Conservation (phyloP, 495 filamentous ascomycete genomes). For the Sporormia fimetaria region DNA sequence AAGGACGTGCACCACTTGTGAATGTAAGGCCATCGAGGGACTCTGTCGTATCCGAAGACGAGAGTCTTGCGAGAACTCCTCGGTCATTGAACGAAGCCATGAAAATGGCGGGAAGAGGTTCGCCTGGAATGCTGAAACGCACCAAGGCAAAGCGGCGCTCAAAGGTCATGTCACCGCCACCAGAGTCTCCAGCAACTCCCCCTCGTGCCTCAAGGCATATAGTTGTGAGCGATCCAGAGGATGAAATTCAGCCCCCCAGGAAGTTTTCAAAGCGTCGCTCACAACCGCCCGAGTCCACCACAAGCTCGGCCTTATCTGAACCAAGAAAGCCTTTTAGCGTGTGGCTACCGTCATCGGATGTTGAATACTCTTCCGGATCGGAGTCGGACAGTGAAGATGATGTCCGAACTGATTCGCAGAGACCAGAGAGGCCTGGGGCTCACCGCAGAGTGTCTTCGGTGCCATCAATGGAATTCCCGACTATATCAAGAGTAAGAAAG, state of each 20-base stretch:
- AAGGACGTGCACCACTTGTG: not conserved
- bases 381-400: slow-evolving; percentile 25
- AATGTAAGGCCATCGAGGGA: not conserved
- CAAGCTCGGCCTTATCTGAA: slow-evolving; percentile 16
- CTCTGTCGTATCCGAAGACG: slow-evolving; percentile 1
- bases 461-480: slow-evolving; percentile 45
- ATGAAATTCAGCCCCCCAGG: slow-evolving; percentile 8
- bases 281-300: slow-evolving; percentile 10
- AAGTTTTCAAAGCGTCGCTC: slow-evolving; percentile 16
- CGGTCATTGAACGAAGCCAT: slow-evolving; percentile 28
- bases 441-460: slow-evolving; percentile 46
- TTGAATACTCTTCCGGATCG: slow-evolving; percentile 22
- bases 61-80: slow-evolving; percentile 15
- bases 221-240: slow-evolving; percentile 14
- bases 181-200: slow-evolving; percentile 28
- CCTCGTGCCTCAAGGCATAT: slow-evolving; percentile 19
- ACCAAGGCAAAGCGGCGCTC: slow-evolving; percentile 48
- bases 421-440: slow-evolving; percentile 16
- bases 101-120: slow-evolving; percentile 23
- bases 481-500: slow-evolving; percentile 47
- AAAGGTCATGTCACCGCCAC: no score
- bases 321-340: slow-evolving; percentile 31
- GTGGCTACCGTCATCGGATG: slow-evolving; percentile 32
- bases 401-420: not conserved
- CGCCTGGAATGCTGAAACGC: slow-evolving; percentile 39